A percentile compares a stretch with the other conserved stretches of the same genome.
phyloP scores from a whole-genome alignment of 2,329 filamentous ascomycete genomes.

The Aureobasidium lini region DNA sequence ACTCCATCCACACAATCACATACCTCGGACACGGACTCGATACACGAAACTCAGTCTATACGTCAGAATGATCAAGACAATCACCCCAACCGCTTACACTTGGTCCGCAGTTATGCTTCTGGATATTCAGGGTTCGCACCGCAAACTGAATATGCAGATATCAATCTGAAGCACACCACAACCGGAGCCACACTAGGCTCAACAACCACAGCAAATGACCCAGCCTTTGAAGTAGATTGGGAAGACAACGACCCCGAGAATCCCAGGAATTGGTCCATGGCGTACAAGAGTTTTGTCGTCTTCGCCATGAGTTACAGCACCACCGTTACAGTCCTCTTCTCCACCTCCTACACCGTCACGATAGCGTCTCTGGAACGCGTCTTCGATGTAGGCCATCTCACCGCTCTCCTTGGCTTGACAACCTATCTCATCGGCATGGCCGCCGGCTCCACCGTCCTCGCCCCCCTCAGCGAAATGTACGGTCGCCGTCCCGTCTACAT shows the following conservation, averaged over 20 bases:
- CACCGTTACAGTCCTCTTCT: constrained; percentile 56
- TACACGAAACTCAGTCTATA: constrained; percentile 1
- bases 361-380: constrained; percentile 61
- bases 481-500: constrained; percentile 62
- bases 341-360: constrained; percentile 69
- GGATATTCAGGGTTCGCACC: constrained; percentile 5
- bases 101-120: constrained; percentile 14
- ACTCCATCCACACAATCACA: not conserved
- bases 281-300: constrained; percentile 49
- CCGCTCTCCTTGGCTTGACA: constrained; percentile 69
- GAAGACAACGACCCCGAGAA: constrained; percentile 55
- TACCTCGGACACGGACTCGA: constrained; percentile 1
- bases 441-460: constrained; percentile 61
- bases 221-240: constrained; percentile 68
- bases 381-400: constrained; percentile 53
- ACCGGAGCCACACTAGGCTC: constrained; percentile 9
- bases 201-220: constrained; percentile 31
- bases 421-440: constrained; percentile 71
- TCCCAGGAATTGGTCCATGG: constrained; percentile 60
- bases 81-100: constrained; percentile 3
- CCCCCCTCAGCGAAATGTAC: constrained; percentile 65
- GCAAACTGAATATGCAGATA: constrained; percentile 11
- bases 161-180: constrained; percentile 6
- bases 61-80: not conserved
- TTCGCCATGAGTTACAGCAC: constrained; percentile 52